Evolutionary conservation across 2,329 filamentous ascomycete species (phyloP).

Genomic region (Calycina marina): DNA sequence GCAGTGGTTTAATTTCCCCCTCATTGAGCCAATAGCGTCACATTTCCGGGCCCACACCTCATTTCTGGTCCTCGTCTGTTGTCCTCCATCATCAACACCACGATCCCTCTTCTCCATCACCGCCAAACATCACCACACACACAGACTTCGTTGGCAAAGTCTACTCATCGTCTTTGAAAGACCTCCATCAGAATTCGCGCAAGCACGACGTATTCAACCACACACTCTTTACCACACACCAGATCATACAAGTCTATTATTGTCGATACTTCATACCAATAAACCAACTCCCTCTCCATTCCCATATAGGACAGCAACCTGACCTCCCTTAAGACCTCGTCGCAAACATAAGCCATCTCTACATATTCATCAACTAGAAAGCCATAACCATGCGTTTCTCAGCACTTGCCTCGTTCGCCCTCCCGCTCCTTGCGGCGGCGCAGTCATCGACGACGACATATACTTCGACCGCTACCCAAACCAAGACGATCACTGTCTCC

Average conservation of each 20-base stretch:
- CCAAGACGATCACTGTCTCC: slow-evolving; percentile 37
- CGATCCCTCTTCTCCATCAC: too few relatives aligned
- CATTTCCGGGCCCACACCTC: too few relatives aligned
- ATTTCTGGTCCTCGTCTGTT: too few relatives aligned
- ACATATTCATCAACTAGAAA: slow-evolving; percentile 2
- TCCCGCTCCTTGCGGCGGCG: slow-evolving; percentile 40
- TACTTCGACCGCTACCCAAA: slow-evolving; percentile 34
- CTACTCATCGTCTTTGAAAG: slow-evolving; percentile 22
- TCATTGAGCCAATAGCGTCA: too few relatives aligned
- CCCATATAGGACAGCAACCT: too few relatives aligned
- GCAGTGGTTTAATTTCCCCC: too few relatives aligned
- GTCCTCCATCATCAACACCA: too few relatives aligned
- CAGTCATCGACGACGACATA: slow-evolving; percentile 25
- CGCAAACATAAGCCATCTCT: background rate
- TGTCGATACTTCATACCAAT: too few relatives aligned
- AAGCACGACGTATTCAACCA: slow-evolving; percentile 10
- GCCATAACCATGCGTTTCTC: slow-evolving; percentile 27
- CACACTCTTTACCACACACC: too few relatives aligned
- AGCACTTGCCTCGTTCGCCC: slow-evolving; percentile 31
- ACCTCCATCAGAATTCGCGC: slow-evolving; percentile 14
- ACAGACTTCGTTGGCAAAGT: slow-evolving; percentile 45
- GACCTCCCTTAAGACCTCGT: background rate
- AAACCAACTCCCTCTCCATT: too few relatives aligned
- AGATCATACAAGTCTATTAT: too few relatives aligned
- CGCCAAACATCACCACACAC: slow-evolving; percentile 1